These are phyloP conservation scores for Cyclotella baltica DNA, from an alignment of 108 stramenopile genomes.

Conservation along the genomic window DNA sequence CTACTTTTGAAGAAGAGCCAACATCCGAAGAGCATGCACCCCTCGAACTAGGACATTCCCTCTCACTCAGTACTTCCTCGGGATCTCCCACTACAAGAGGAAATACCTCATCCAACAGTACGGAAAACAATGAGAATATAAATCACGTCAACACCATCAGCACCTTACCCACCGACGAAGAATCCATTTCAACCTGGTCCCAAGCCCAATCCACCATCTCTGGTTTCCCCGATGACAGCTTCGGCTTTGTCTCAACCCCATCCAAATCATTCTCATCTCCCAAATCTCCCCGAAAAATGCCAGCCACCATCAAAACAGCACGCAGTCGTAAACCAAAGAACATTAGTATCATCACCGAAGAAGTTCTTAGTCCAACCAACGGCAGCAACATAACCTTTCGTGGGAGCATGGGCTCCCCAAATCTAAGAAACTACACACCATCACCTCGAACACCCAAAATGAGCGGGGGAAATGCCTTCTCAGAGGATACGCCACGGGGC, in stretches of 20 bases:
- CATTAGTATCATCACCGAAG: slow-evolving; percentile 1
- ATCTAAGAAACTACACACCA: not conserved
- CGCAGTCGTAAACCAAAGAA: slow-evolving; percentile 1
- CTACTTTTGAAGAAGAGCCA: not conserved
- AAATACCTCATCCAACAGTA: not conserved
- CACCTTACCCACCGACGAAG: slow-evolving; percentile 16
- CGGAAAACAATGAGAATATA: not conserved
- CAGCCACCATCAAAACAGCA: not conserved
- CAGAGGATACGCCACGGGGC: not conserved
- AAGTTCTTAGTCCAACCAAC: not conserved
- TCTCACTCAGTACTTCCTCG: not conserved
- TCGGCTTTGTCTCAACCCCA: not conserved
- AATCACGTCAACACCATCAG: slow-evolving; percentile 1
- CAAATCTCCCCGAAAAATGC: not conserved
- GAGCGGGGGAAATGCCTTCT: not conserved
- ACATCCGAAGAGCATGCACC: not conserved
- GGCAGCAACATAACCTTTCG: slow-evolving; percentile 4
- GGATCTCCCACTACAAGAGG: not conserved
- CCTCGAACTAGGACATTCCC: not conserved
- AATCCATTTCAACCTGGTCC: slow-evolving; percentile 17
- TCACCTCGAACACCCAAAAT: slow-evolving; percentile 3
- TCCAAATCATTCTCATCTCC: too few relatives aligned
- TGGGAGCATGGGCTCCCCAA: not conserved
- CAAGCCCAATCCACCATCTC: slow-evolving; percentile 20
- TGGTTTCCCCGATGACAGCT: slow-evolving; percentile 10